phyloP scores from a whole-genome alignment of 805 yeast species.

The Candida manassasensis region DNA sequence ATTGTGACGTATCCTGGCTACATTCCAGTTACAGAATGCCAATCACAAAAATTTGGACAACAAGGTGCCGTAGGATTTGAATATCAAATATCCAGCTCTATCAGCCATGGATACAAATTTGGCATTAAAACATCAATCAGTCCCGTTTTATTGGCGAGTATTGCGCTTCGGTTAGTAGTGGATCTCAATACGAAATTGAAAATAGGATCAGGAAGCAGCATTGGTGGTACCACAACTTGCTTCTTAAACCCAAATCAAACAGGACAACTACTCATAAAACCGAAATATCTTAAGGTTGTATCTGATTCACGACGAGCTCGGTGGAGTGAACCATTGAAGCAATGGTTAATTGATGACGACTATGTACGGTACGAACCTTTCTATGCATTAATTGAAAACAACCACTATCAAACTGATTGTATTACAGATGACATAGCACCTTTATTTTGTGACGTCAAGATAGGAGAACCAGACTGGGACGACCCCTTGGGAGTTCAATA shows the following conservation, averaged over 20 bases:
- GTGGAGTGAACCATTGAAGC: slow-evolving; percentile 10
- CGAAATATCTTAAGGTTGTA: slow-evolving; percentile 10
- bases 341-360: slow-evolving; percentile 9
- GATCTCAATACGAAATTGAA: background rate
- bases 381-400: slow-evolving; percentile 9
- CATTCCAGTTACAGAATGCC: slow-evolving; percentile 16
- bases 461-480: slow-evolving; percentile 18
- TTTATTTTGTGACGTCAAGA: slow-evolving; percentile 15
- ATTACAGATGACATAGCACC: slow-evolving; percentile 20
- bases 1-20: slow-evolving; percentile 10
- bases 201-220: background rate
- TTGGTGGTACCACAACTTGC: slow-evolving; percentile 13
- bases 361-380: slow-evolving; percentile 9
- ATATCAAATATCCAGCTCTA: slow-evolving; percentile 3
- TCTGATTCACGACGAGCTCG: slow-evolving; percentile 11
- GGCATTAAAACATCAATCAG: background rate
- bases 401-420: slow-evolving; percentile 14
- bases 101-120: background rate
- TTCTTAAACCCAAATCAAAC: slow-evolving; percentile 12
- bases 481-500: slow-evolving; percentile 16
- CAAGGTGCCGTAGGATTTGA: slow-evolving; percentile 11
- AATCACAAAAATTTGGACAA: slow-evolving; percentile 13
- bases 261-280: slow-evolving; percentile 19
- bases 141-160: background rate
- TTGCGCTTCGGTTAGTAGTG: background rate